These are phyloP conservation scores for Oenanthe sinensis DNA, from an alignment of 129 eudicot genomes.

Conservation along the genomic window DNA sequence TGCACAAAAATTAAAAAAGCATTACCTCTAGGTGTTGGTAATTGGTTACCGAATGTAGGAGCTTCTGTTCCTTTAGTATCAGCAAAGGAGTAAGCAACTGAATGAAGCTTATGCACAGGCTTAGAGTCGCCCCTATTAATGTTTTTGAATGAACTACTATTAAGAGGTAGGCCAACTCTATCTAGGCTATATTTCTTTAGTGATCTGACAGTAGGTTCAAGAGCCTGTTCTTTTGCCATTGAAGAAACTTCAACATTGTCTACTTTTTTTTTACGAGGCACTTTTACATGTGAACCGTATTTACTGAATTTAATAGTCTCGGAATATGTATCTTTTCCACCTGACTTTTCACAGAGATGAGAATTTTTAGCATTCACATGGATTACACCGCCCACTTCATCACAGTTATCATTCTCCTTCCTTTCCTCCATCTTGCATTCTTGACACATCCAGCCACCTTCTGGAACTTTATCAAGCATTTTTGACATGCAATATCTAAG, in stretches of 20 bases:
- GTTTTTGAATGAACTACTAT: conserved; percentile 39
- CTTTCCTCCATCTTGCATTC: conserved; percentile 49
- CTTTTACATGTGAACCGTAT: conserved; percentile 22
- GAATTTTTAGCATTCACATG: conserved; percentile 21
- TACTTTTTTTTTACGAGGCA: conserved; percentile 43
- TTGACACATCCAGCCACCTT: conserved; percentile 94
- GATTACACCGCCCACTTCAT: conserved; percentile 35
- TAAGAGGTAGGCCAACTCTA: conserved; percentile 26
- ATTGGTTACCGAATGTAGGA: conserved; percentile 33
- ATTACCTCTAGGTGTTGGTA: conserved; percentile 33
- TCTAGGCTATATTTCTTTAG: conserved; percentile 17
- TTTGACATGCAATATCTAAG: conserved; percentile 79
- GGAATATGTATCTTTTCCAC: conserved; percentile 21
- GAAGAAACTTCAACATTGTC: conserved; percentile 58
- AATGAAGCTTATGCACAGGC: conserved; percentile 25
- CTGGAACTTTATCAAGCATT: conserved; percentile 61
- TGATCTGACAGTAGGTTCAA: conserved; percentile 25
- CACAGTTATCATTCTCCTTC: conserved; percentile 26
- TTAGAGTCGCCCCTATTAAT: conserved; percentile 40
- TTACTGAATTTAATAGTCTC: conserved; percentile 27
- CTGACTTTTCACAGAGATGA: conserved; percentile 19
- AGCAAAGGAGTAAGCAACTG: conserved; percentile 22
- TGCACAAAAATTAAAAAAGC: background rate
- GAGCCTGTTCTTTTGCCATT: conserved; percentile 44
- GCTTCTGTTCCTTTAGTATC: conserved; percentile 39